Percentiles rank a stretch among this genome's conserved stretches.
phyloP scores from a whole-genome alignment of 768 basidiomycete species.

The Psilocybe azurescens region DNA sequence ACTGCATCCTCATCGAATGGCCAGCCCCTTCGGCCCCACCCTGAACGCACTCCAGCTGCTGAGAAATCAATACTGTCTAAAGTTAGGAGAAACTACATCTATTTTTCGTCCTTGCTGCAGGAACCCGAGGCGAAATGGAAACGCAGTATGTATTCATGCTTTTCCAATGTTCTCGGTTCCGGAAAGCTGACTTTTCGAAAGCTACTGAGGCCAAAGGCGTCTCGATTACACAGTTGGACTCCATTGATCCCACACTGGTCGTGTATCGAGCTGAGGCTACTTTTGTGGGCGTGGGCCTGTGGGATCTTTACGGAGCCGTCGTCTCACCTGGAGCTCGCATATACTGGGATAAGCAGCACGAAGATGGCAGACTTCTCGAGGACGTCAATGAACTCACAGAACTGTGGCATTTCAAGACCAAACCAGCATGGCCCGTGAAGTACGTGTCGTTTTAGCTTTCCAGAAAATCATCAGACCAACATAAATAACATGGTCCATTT shows the following conservation, averaged over 20 bases:
- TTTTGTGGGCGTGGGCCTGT: constrained; percentile 93
- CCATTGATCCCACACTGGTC: constrained; percentile 95
- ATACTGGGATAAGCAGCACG: constrained; percentile 91
- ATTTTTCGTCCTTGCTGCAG: constrained; percentile 95
- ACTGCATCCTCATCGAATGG: constrained; percentile 49
- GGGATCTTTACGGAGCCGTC: constrained; percentile 92
- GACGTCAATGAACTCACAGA: constrained; percentile 92
- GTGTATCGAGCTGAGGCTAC: constrained; percentile 97
- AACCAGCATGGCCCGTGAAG: constrained; percentile 94
- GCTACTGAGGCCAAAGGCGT: constrained; percentile 90
- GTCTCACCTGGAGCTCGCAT: constrained; percentile 83
- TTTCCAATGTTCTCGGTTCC: constrained; percentile 7
- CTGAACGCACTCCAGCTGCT: constrained; percentile 60
- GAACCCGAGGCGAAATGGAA: constrained; percentile 99
- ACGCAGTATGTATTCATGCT: constrained; percentile 58
- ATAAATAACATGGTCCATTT: constrained; percentile 18
- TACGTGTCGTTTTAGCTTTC: constrained; percentile 43
- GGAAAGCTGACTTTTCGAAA: constrained; percentile 30
- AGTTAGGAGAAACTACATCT: constrained; percentile 94
- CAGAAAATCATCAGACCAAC: constrained; percentile 12
- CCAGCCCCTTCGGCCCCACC: constrained; percentile 38
- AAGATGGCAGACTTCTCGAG: constrained; percentile 85
- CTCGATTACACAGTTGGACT: constrained; percentile 93
- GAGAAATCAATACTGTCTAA: constrained; percentile 87
- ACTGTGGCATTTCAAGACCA: constrained; percentile 91